A percentile compares a stretch with the other conserved stretches of the same genome.
Evolutionary conservation across 495 filamentous ascomycete species (phyloP).

Genomic region (Penicillium tannophilum): DNA sequence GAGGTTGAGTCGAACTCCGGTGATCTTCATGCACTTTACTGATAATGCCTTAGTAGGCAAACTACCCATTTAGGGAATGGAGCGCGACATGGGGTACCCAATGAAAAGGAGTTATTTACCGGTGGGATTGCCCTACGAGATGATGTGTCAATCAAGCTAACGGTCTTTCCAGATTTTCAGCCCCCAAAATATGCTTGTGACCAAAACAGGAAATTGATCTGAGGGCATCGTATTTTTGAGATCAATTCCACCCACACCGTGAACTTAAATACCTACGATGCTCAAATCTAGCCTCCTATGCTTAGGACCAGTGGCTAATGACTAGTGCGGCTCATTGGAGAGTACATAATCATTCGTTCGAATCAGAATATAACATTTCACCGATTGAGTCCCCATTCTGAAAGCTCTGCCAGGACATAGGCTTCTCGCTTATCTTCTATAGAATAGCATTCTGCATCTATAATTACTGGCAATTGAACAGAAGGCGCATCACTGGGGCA

Average conservation of each 20-base stretch:
- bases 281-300: not conserved
- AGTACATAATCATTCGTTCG: not conserved
- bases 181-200: not conserved
- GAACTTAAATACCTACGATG: slow-evolving; percentile 28
- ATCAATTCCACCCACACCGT: slow-evolving; percentile 15
- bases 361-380: too few species aligned
- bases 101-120: not conserved
- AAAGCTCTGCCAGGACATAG: too few species aligned
- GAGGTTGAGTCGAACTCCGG: not conserved
- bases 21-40: not conserved
- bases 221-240: slow-evolving; percentile 6
- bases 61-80: not conserved
- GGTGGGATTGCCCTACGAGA: not conserved
- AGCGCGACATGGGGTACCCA: not conserved
- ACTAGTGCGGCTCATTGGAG: not conserved
- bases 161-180: not conserved
- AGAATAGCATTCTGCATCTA: too few species aligned
- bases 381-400: too few species aligned
- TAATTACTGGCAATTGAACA: too few species aligned
- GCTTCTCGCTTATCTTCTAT: too few species aligned
- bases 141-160: not conserved
- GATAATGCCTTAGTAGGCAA: not conserved
- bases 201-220: not conserved
- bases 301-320: not conserved
- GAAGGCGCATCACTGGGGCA: too few species aligned